phyloP scores from a whole-genome alignment of 306 rosid species.

The Leucaena leucocephala region DNA sequence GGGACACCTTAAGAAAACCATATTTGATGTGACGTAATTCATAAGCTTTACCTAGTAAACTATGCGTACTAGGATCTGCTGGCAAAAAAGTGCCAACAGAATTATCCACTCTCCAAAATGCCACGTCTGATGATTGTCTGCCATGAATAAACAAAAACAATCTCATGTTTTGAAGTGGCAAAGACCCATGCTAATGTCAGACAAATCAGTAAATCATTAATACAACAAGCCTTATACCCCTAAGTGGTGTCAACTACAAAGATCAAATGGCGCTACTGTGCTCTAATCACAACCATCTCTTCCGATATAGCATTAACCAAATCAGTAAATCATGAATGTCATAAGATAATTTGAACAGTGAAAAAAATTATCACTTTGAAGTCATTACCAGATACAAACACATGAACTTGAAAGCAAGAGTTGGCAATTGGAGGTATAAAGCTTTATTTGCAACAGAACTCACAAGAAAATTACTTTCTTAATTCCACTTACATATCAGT shows the following conservation, averaged over 20 bases:
- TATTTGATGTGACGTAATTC: slow-evolving; percentile 76
- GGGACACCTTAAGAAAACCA: slow-evolving; percentile 61
- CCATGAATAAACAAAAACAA: slow-evolving; percentile 38
- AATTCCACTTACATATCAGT: slow-evolving; percentile 61
- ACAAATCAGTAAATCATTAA: slow-evolving; percentile 18
- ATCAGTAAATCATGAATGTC: slow-evolving; percentile 1
- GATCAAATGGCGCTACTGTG: background rate
- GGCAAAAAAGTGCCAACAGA: slow-evolving; percentile 93
- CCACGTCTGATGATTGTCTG: slow-evolving; percentile 59
- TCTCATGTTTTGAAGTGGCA: slow-evolving; percentile 10
- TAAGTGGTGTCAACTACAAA: background rate
- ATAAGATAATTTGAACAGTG: slow-evolving; percentile 5
- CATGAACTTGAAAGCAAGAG: background rate
- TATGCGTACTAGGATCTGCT: slow-evolving; percentile 58
- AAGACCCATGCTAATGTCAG: slow-evolving; percentile 19
- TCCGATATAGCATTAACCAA: background rate
- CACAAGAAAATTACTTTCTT: slow-evolving; percentile 11
- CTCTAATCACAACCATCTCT: background rate
- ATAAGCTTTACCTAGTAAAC: slow-evolving; percentile 63
- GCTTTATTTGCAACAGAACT: slow-evolving; percentile 14
- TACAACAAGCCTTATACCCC: background rate
- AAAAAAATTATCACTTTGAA: slow-evolving; percentile 5
- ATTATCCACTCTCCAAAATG: slow-evolving; percentile 93
- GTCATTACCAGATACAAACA: slow-evolving; percentile 17
- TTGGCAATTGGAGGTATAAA: slow-evolving; percentile 19